Conservation (phyloP, 768 basidiomycete genomes). For the Rhodotorula paludigena region DNA sequence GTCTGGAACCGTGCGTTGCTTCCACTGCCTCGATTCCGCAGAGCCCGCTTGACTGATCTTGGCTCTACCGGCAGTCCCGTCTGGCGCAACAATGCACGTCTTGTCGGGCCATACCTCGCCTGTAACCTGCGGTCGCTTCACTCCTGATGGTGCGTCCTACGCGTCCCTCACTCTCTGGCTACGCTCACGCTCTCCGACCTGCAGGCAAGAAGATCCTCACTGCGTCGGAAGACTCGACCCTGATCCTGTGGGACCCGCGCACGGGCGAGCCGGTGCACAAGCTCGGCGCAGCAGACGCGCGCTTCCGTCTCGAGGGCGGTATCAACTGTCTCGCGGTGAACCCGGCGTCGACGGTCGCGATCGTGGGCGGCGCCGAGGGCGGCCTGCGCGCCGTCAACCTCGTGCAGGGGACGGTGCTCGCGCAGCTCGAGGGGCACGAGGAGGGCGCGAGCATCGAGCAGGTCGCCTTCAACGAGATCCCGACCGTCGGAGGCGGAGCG, state of each 20-base stretch:
- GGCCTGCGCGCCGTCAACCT: conserved; percentile 81
- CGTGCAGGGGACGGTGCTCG: conserved; percentile 75
- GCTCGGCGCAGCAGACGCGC: conserved; percentile 62
- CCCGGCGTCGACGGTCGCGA: conserved; percentile 77
- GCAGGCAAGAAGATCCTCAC: conserved; percentile 83
- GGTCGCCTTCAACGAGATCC: conserved; percentile 73
- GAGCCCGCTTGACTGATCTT: too few relatives aligned
- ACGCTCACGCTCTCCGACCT: neutral
- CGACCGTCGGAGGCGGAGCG: conserved; percentile 53
- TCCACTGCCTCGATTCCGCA: conserved; percentile 8
- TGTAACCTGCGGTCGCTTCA: conserved; percentile 82
- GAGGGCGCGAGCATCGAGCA: conserved; percentile 85
- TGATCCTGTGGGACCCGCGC: conserved; percentile 88
- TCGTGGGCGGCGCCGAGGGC: conserved; percentile 80
- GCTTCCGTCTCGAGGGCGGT: conserved; percentile 68
- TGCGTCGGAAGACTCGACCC: conserved; percentile 70
- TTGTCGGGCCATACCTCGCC: conserved; percentile 83
- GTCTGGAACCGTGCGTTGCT: conserved; percentile 82
- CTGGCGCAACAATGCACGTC: conserved; percentile 91
- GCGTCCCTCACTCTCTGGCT: neutral
- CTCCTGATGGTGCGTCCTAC: conserved; percentile 65
- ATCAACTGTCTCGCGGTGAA: conserved; percentile 85
- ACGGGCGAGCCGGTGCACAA: conserved; percentile 71
- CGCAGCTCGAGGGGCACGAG: conserved; percentile 68
- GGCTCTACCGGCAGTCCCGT: conserved; percentile 62